These are phyloP conservation scores for Pisolithus marmoratus DNA, from an alignment of 768 basidiomycete species.

Conservation along the genomic window DNA sequence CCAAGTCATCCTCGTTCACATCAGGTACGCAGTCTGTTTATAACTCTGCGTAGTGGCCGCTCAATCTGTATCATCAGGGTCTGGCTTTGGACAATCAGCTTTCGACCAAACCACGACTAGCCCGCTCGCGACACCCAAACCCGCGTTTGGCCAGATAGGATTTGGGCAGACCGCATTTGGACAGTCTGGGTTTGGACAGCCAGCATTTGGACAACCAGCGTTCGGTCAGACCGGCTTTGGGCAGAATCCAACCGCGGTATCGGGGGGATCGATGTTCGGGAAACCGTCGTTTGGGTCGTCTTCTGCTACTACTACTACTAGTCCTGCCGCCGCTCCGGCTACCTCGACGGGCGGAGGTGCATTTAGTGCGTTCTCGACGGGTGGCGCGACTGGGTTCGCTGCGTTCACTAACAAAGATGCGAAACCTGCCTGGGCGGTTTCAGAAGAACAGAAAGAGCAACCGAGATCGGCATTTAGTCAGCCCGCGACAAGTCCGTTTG, in stretches of 20 bases:
- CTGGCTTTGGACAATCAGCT: slow-evolving; percentile 31
- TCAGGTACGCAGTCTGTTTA: slow-evolving; percentile 8
- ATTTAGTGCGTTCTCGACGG: slow-evolving; percentile 32
- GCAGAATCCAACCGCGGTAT: background rate
- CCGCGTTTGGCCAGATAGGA: slow-evolving; percentile 25
- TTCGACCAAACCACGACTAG: slow-evolving; percentile 22
- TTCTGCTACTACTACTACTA: no score
- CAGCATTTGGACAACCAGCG: slow-evolving; percentile 6
- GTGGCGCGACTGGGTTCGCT: slow-evolving; percentile 25
- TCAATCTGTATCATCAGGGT: slow-evolving; percentile 12
- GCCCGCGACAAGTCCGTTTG: slow-evolving; percentile 3
- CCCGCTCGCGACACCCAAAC: background rate
- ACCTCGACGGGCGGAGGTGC: slow-evolving; percentile 23
- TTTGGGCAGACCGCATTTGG: slow-evolving; percentile 40
- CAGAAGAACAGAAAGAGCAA: slow-evolving; percentile 6
- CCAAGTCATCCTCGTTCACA: slow-evolving; percentile 18
- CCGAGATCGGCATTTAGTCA: slow-evolving; percentile 4
- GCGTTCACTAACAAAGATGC: slow-evolving; percentile 12
- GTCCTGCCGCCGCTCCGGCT: slow-evolving; percentile 7
- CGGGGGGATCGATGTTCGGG: slow-evolving; percentile 18
- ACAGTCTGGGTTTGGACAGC: slow-evolving; percentile 26
- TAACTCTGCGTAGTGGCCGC: slow-evolving; percentile 19
- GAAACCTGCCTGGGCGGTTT: slow-evolving; percentile 19
- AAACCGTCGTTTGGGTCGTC: background rate
- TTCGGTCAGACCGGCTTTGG: slow-evolving; percentile 6